These are phyloP conservation scores for Candida wancherniae DNA, from an alignment of 805 yeast species.

Conservation along the genomic window DNA sequence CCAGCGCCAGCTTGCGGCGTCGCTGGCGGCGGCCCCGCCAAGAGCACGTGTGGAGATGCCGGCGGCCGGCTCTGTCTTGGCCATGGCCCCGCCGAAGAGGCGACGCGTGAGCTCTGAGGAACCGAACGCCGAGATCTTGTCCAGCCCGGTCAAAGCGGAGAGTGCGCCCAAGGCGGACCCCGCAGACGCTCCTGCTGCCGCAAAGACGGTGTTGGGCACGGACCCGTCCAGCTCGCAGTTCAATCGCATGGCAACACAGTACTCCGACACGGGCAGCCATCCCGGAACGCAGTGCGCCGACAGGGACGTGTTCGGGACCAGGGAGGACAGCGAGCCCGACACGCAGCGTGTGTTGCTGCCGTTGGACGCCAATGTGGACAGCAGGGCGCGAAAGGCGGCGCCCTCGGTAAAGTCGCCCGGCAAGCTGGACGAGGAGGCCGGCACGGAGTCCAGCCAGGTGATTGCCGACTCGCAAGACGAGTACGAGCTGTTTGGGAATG, in stretches of 20 bases:
- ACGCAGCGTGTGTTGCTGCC: no score
- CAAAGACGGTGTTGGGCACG: neutral
- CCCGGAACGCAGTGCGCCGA: no score
- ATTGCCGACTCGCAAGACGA: conserved; percentile 20
- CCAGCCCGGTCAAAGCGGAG: conserved; percentile 14
- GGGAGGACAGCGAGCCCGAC: no score
- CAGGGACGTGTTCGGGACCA: no score
- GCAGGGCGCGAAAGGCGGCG: no score
- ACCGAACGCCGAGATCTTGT: conserved; percentile 7
- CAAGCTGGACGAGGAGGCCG: neutral
- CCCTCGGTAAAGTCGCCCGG: no score
- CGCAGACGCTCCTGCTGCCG: neutral
- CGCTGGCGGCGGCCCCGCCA: conserved; percentile 4
- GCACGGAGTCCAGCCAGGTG: no score
- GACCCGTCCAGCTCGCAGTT: conserved; percentile 18
- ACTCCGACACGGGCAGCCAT: conserved; percentile 15
- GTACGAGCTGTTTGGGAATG: conserved; percentile 13
- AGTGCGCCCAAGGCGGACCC: neutral
- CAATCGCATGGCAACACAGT: conserved; percentile 18
- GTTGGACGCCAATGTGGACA: no score
- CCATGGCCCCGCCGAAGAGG: conserved; percentile 6
- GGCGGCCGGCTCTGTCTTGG: neutral
- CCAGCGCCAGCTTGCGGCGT: conserved; percentile 2
- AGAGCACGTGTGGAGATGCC: conserved; percentile 2
- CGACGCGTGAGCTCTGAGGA: neutral